A percentile compares a stretch with the other conserved stretches of the same genome.
phyloP scores from a whole-genome alignment of 129 eudicot genomes.

The Apium graveolens region DNA sequence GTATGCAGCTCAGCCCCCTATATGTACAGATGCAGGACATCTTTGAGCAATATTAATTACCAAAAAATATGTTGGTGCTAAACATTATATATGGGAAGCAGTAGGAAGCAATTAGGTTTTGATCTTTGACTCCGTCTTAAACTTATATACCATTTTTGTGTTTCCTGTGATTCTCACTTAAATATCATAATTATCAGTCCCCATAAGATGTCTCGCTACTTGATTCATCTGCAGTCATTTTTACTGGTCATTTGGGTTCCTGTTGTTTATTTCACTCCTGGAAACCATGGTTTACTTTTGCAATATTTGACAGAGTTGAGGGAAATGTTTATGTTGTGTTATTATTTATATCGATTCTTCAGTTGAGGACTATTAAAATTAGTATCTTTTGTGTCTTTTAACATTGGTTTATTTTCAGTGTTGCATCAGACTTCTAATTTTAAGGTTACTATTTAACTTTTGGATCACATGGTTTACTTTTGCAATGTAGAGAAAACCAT shows the following conservation, averaged over 20 bases:
- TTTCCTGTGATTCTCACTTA: not conserved
- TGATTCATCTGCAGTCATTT: no score
- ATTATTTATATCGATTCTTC: not conserved
- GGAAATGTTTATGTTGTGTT: conserved; percentile 61
- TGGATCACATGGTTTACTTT: conserved; percentile 5
- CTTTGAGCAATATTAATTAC: not conserved
- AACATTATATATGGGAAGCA: no score
- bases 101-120: not conserved
- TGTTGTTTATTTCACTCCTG: not conserved
- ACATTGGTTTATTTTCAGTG: not conserved
- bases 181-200: not conserved
- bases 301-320: conserved; percentile 25
- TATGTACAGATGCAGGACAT: not conserved
- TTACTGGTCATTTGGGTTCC: not conserved
- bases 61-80: no score
- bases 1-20: no score
- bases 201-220: no score
- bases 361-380: not conserved
- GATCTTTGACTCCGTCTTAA: not conserved
- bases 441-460: not conserved
- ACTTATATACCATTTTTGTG: no score
- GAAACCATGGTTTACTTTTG: not conserved
- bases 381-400: not conserved
- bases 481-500: conserved; percentile 63
- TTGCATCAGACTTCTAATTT: not conserved